A percentile compares a stretch with the other conserved stretches of the same genome.
These are phyloP conservation scores for Vanrija pseudolonga DNA, from an alignment of 1,284 basidiomycete species.

Conservation along the genomic window DNA sequence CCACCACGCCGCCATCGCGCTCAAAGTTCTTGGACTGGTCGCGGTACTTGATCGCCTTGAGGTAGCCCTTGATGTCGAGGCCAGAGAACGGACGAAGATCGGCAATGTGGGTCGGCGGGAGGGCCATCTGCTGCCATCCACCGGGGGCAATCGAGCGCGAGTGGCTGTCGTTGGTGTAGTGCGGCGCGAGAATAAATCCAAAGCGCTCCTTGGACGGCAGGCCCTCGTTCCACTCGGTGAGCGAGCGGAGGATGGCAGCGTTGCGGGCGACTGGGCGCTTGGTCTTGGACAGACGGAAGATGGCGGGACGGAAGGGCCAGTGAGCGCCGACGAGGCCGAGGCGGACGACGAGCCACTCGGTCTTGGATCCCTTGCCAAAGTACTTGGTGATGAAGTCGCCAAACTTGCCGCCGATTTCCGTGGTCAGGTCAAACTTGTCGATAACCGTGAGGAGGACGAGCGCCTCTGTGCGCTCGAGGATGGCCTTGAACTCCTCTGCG, in stretches of 20 bases:
- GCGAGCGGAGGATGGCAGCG: conserved; percentile 5
- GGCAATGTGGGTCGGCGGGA: conserved; percentile 8
- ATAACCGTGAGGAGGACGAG: conserved; percentile 6
- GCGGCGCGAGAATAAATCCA: conserved; percentile 3
- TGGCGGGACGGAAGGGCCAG: conserved; percentile 9
- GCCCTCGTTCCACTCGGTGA: conserved; percentile 7
- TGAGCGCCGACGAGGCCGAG: conserved; percentile 9
- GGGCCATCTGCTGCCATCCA: conserved; percentile 4
- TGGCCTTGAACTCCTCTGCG: conserved; percentile 4
- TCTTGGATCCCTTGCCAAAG: conserved; percentile 1
- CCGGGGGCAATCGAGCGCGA: conserved; percentile 3
- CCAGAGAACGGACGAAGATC: conserved; percentile 7
- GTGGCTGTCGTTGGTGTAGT: conserved; percentile 5
- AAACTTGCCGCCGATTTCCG: not conserved
- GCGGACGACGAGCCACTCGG: conserved; percentile 6
- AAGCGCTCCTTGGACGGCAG: not conserved
- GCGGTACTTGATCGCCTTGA: conserved; percentile 11
- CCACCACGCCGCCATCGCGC: conserved; percentile 1
- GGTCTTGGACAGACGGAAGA: conserved; percentile 4
- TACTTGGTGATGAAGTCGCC: not conserved
- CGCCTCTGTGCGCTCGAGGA: conserved; percentile 10
- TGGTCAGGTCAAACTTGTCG: conserved; percentile 4
- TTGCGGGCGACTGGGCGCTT: conserved; percentile 5
- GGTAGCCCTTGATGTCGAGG: conserved; percentile 3
- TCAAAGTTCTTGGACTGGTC: conserved; percentile 6